These are phyloP conservation scores for Guillardia theta DNA, from an alignment of 78 protist genomes.

Conservation along the genomic window DNA sequence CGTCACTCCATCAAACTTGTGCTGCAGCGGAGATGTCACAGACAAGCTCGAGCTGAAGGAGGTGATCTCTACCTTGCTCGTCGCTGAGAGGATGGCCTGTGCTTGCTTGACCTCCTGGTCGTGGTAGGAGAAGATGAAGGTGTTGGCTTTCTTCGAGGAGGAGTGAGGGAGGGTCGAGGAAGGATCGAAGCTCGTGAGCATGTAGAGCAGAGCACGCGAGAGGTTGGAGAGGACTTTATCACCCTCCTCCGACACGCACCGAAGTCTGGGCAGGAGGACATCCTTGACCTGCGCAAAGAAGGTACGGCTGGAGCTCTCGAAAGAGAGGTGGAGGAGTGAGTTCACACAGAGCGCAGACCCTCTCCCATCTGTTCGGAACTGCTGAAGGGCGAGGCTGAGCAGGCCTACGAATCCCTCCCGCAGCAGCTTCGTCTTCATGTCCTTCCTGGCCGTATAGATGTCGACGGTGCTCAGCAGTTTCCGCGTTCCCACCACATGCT, in stretches of 20 bases:
- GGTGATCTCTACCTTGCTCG: too few relatives aligned
- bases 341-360: background rate
- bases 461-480: background rate
- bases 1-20: too few relatives aligned
- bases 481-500: background rate
- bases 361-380: background rate
- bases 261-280: background rate
- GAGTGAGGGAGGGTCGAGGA: too few relatives aligned
- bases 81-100: too few relatives aligned
- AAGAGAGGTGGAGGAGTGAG: background rate
- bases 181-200: background rate
- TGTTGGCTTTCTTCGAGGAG: too few relatives aligned
- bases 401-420: background rate
- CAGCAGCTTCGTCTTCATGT: background rate
- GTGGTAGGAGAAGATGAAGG: too few relatives aligned
- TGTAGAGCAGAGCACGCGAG: background rate
- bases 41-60: too few relatives aligned
- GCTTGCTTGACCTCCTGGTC: too few relatives aligned
- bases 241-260: background rate
- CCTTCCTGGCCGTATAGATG: background rate
- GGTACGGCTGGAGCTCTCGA: background rate
- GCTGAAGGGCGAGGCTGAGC: background rate
- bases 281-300: background rate
- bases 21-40: too few relatives aligned
- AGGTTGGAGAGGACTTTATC: background rate